Base-by-base conservation (phyloP, 805 yeast species). In the Wickerhamiella musiphila region DNA sequence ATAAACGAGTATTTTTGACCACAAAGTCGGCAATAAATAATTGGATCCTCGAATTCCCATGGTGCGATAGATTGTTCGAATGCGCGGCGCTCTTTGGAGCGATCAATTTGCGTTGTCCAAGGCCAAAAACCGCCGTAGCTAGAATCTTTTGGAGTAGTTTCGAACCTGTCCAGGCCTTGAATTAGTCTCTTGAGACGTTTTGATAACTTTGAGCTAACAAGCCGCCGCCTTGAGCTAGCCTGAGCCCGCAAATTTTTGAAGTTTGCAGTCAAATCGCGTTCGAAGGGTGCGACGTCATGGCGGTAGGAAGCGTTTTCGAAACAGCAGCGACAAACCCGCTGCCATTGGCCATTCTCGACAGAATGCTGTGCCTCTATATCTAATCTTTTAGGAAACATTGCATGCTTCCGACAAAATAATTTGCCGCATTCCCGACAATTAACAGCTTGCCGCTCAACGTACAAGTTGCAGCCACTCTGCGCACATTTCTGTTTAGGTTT, bases 391-490 rank as follows among this genome's bases (percentile, higher is more conserved):
- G 63, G 58, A 42, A 60, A 71, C 32, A 56, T 48, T 3, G 82
- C 60, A 53, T 83, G 93, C 18, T 49, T 52, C 37, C 65, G 64
- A 49, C 94, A 82, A 47, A 54, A 79, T 12, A 82, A 49, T 17
- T 58, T 46, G 0, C 94, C 94, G 54, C 94, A 83, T 41, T 66
- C 67, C 16, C 86, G 56, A 52, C 94, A 79, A 48, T 81, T 75
- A 5, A 69, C 68, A 2, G 63, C 52, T 0, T 78, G 79, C 41
- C 63, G 66, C 8, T 29, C 36, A 6, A 29, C 29, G 7, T 16
- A 8, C 6, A 18, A 25, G 11, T 29, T 20, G 21, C 33, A 34
- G 4, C 14, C 17, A 8, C 20, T 36, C 18, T 48, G 45, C 1
- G 61, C 43, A 39, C 83, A 73, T 1, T 25, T 31, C 25, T 59